Percentiles rank a stretch among this genome's conserved stretches.
These are phyloP conservation scores for Naganishia vishniacii DNA, from an alignment of 768 basidiomycete species.

Conservation along the genomic window DNA sequence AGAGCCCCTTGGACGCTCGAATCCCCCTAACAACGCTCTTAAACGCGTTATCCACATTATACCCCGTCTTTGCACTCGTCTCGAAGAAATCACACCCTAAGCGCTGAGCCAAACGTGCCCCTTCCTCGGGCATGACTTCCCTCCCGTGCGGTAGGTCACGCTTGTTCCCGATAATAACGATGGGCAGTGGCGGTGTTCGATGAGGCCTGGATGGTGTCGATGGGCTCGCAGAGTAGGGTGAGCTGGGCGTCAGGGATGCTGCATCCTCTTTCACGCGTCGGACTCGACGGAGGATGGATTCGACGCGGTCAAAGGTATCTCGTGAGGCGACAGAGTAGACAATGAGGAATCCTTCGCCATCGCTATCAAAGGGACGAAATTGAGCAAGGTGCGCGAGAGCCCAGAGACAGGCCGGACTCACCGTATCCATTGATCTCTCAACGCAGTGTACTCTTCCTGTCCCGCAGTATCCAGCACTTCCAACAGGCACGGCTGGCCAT, in stretches of 20 bases:
- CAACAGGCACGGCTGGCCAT: slow-evolving; percentile 89
- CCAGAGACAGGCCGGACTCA: slow-evolving; percentile 47
- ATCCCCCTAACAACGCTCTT: slow-evolving; percentile 63
- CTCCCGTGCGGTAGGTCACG: slow-evolving; percentile 84
- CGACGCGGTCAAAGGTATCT: slow-evolving; percentile 80
- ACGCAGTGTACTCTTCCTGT: slow-evolving; percentile 95
- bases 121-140: slow-evolving; percentile 87
- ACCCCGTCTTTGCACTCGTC: slow-evolving; percentile 90
- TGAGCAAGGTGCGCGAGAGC: not conserved
- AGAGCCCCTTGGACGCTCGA: slow-evolving; percentile 33
- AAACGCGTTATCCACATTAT: slow-evolving; percentile 86
- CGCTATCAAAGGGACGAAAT: slow-evolving; percentile 53
- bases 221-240: slow-evolving; percentile 1
- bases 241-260: slow-evolving; percentile 25
- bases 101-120: slow-evolving; percentile 67
- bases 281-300: slow-evolving; percentile 85
- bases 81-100: slow-evolving; percentile 93
- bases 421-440: slow-evolving; percentile 98
- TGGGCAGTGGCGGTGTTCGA: slow-evolving; percentile 50
- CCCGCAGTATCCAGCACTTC: slow-evolving; percentile 97
- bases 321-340: slow-evolving; percentile 96
- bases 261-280: slow-evolving; percentile 68
- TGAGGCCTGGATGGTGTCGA: slow-evolving; percentile 16
- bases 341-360: slow-evolving; percentile 95
- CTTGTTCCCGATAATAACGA: slow-evolving; percentile 96